Conservation (phyloP, 345 rosid species). For the Heritiera fomes region DNA sequence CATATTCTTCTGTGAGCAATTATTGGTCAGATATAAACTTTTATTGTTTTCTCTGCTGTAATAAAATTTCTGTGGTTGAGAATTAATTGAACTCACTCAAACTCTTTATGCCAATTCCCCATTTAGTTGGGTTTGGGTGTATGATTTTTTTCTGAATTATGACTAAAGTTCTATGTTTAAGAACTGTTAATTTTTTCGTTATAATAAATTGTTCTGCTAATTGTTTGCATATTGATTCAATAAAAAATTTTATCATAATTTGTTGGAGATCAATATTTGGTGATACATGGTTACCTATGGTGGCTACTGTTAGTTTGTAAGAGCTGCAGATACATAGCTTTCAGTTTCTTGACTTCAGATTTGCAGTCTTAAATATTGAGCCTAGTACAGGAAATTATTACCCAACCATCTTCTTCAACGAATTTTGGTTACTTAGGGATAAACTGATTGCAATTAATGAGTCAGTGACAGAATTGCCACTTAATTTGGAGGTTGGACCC, state of each 20-base stretch:
- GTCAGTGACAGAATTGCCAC: slow-evolving; percentile 71
- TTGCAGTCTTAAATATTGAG: slow-evolving; percentile 72
- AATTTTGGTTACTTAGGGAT: slow-evolving; percentile 94
- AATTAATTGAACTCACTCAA: neutral
- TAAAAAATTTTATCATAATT: neutral
- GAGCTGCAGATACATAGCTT: neutral
- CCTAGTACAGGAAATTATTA: slow-evolving; percentile 71
- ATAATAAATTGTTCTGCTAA: neutral
- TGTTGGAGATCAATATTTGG: neutral
- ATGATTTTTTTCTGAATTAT: neutral
- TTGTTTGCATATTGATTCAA: neutral
- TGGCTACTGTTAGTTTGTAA: neutral
- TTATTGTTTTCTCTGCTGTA: neutral
- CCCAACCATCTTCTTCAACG: slow-evolving; percentile 84
- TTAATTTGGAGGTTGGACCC: slow-evolving; percentile 83
- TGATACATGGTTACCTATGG: neutral
- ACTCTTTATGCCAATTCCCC: neutral
- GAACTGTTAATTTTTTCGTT: neutral
- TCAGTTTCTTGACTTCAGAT: slow-evolving; percentile 61
- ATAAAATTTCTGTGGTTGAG: neutral
- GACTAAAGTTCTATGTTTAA: neutral
- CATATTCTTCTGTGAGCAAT: neutral
- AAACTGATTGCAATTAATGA: slow-evolving; percentile 74
- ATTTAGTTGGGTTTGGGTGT: neutral
- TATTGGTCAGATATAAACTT: neutral